These are phyloP conservation scores for Fistulifera pelliculosa DNA, from an alignment of 108 stramenopile genomes.

Conservation along the genomic window DNA sequence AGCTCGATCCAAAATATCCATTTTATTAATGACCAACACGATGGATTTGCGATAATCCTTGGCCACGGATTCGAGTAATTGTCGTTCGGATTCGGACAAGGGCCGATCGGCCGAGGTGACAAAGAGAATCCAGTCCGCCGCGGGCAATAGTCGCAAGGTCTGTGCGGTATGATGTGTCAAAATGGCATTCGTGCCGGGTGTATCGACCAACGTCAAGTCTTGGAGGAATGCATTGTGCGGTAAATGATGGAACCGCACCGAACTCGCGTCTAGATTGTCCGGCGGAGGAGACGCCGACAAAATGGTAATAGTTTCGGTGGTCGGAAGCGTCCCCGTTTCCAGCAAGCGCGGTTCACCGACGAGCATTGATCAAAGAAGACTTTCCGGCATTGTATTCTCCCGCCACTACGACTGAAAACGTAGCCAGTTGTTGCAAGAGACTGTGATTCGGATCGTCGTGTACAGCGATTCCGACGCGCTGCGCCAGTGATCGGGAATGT, in stretches of 20 bases:
- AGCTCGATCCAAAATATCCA: conserved; percentile 62
- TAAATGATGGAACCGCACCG: conserved; percentile 16
- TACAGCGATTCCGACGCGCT: conserved; percentile 31
- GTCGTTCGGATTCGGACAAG: conserved; percentile 64
- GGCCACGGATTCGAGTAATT: conserved; percentile 48
- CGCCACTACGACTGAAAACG: conserved; percentile 71
- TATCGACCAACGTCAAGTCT: conserved; percentile 72
- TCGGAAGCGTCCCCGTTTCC: conserved; percentile 71
- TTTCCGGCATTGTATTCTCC: conserved; percentile 89
- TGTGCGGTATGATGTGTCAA: conserved; percentile 60
- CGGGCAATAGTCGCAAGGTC: conserved; percentile 56
- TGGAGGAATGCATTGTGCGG: conserved; percentile 41
- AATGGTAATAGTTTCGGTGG: conserved; percentile 69
- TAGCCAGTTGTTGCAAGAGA: conserved; percentile 15
- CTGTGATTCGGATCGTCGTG: background rate
- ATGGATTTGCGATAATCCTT: conserved; percentile 56
- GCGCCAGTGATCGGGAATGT: conserved; percentile 32
- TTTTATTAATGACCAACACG: conserved; percentile 78
- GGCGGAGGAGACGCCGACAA: conserved; percentile 15
- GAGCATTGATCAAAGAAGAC: conserved; percentile 71
- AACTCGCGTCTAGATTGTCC: background rate
- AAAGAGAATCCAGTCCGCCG: conserved; percentile 77
- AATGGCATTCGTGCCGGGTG: conserved; percentile 80
- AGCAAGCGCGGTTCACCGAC: conserved; percentile 54
- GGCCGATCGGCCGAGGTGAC: conserved; percentile 81